These are phyloP conservation scores for Tilletia caries DNA, from an alignment of 1,284 basidiomycete genomes.

Conservation along the genomic window DNA sequence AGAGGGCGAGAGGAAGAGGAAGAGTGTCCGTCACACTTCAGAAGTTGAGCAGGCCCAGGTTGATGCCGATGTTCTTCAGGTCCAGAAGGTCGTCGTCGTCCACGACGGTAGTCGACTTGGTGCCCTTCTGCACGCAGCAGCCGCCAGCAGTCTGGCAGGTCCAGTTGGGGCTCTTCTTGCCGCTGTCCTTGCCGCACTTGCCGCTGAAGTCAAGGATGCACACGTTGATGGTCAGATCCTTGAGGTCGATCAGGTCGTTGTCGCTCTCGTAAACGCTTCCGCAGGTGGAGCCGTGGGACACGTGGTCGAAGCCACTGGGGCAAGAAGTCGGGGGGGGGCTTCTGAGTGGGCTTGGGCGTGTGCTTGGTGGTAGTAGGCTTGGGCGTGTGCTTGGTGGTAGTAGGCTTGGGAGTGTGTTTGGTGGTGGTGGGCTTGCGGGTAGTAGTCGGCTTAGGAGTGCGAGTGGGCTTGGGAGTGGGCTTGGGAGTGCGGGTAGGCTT, in stretches of 20 bases:
- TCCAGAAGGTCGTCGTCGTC: slow-evolving; percentile 1
- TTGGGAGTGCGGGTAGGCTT: slow-evolving; percentile 1
- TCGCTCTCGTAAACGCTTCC: slow-evolving; percentile 1
- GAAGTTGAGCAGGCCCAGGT: not conserved
- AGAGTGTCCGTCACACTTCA: not conserved
- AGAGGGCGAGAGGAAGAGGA: no score
- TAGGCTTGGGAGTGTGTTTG: not conserved
- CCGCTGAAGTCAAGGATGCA: slow-evolving; percentile 12
- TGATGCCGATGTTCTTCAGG: not conserved
- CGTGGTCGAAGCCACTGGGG: slow-evolving; percentile 3
- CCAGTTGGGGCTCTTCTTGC: not conserved
- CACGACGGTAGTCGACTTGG: not conserved
- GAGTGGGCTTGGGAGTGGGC: not conserved
- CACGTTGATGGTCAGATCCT: slow-evolving; percentile 5
- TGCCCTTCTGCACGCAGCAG: slow-evolving; percentile 8
- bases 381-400: no score
- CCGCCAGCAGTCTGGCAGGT: slow-evolving; percentile 1
- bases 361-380: slow-evolving; percentile 3
- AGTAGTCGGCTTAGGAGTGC: not conserved
- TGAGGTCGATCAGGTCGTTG: slow-evolving; percentile 9
- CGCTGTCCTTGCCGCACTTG: slow-evolving; percentile 10
- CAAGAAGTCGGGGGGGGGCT: slow-evolving; percentile 10
- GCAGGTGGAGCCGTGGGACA: not conserved
- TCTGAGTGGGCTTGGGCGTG: slow-evolving; percentile 1
- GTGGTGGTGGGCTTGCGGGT: not conserved